These are phyloP conservation scores for Prunus fruticosa DNA, from an alignment of 306 rosid species.

Conservation along the genomic window DNA sequence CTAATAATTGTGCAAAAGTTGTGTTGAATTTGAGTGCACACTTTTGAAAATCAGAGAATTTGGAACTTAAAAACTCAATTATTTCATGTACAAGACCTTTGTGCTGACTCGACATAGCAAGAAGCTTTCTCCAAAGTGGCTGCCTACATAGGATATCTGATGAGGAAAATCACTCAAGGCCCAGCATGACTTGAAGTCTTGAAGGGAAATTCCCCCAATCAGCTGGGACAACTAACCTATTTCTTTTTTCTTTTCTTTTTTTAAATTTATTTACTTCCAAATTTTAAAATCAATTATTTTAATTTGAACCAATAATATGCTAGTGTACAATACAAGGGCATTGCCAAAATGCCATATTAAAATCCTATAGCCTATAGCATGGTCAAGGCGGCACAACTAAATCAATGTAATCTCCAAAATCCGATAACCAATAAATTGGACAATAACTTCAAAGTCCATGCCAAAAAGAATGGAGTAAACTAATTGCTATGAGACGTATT, in stretches of 20 bases:
- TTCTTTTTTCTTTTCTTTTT: not conserved
- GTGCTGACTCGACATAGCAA: conserved; percentile 6
- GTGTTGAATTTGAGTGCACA: no score
- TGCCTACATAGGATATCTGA: conserved; percentile 20
- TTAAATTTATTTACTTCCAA: not conserved
- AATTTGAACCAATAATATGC: not conserved
- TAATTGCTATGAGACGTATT: conserved; percentile 1
- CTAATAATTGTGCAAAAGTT: no score
- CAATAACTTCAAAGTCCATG: conserved; percentile 1
- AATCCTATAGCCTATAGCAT: not conserved
- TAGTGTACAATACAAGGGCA: not conserved
- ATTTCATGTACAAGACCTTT: not conserved
- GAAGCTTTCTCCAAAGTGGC: conserved; percentile 20
- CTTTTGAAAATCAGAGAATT: no score
- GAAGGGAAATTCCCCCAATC: not conserved
- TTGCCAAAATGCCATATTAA: not conserved
- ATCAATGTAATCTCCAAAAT: not conserved
- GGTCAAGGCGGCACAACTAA: not conserved
- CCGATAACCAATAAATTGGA: not conserved
- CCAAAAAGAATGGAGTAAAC: not conserved
- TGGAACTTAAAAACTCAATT: no score
- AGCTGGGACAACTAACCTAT: conserved; percentile 3
- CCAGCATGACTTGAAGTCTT: not conserved
- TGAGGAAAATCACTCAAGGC: conserved; percentile 21
- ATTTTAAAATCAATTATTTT: not conserved